Evolutionary conservation across 2,329 filamentous ascomycete species (phyloP).

Genomic region (Bipolaris oryzae): DNA sequence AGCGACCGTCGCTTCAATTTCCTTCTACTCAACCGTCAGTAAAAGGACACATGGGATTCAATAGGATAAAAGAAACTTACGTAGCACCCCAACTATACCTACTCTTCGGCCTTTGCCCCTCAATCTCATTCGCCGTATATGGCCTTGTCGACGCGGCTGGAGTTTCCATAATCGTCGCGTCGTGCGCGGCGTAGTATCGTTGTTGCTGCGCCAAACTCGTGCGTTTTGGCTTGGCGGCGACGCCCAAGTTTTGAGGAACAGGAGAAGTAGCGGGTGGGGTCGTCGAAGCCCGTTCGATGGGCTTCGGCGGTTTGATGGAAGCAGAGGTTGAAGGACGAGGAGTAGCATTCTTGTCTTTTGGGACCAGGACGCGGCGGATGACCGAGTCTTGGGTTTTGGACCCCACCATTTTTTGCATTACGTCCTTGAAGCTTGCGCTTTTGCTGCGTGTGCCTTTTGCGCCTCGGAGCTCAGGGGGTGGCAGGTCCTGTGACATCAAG

Average conservation of each 20-base stretch:
- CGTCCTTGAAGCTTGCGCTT: constrained; percentile 31
- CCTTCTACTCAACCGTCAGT: constrained; percentile 14
- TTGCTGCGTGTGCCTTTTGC: constrained; percentile 20
- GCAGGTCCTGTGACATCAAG: constrained; percentile 29
- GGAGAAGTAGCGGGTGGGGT: background rate
- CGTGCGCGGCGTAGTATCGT: constrained; percentile 24
- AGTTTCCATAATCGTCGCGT: background rate
- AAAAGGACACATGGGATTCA: background rate
- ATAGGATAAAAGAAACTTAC: constrained; percentile 18
- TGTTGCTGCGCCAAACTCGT: constrained; percentile 9
- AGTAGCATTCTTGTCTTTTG: constrained; percentile 9
- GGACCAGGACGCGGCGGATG: constrained; percentile 6
- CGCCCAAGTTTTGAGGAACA: background rate
- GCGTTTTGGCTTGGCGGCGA: background rate
- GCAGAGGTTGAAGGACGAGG: constrained; percentile 9
- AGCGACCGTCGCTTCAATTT: constrained; percentile 23
- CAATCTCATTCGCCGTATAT: constrained; percentile 7
- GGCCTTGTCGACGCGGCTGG: constrained; percentile 7
- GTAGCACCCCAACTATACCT: constrained; percentile 27
- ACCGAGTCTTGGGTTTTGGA: constrained; percentile 15
- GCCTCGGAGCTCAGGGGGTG: constrained; percentile 30
- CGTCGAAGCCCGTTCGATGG: background rate
- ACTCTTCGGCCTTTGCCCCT: constrained; percentile 20
- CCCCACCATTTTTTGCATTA: constrained; percentile 38
- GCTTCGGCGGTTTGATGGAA: background rate